Evolutionary conservation across 352 stramenopile genomes (phyloP), one percentile per base, ranked within the genome.

Genomic region (Phytophthora boehmeriae): DNA sequence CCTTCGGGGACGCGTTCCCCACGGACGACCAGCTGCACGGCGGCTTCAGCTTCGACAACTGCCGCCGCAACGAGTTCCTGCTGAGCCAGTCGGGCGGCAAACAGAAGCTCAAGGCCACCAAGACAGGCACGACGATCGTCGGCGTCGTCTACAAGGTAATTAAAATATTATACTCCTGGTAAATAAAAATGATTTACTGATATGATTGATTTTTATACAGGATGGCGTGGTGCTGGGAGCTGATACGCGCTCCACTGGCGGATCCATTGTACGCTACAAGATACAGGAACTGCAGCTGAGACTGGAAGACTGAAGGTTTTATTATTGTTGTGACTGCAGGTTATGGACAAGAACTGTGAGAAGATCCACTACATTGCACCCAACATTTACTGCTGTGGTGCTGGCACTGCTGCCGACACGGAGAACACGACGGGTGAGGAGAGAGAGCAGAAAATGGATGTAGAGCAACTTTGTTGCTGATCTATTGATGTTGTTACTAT

Each of bases 301-400:
- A 22, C 22, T 30, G n/a, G 43, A 19, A 20, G 43, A 30, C 22
- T 50, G 11, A 32, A 30, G 13, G 2, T 10, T 22, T 35, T 22
- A 19, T 41, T n/a, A 27, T 10, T 19, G 4, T 19, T 38, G n/a
- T 27, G 16, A 25, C 39, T 14, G 47, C 42, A 79, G 71, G 93
- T 99, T 13, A 98, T 97, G 66, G 97, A 99, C 86, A 99, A 99
- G 84, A 99, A 99, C 78, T 99, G 97, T 62, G 95, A 99, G 73
- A 99, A 99, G 83, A 99, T 99, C 68, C 97, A 99, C 74, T 99
- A 99, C 88, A 93, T 99, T 53, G 97, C 97, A 11, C 96, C 96
- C 45, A 99, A 99, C 76, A 99, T 99, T 57, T 99, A 98, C 78
- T 99, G 97, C 79, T 99, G 97, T 58, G 97, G 97, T 38, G 96